Evolutionary conservation across 2,329 filamentous ascomycete genomes (phyloP).

Genomic region (Ophiostoma perfectum): DNA sequence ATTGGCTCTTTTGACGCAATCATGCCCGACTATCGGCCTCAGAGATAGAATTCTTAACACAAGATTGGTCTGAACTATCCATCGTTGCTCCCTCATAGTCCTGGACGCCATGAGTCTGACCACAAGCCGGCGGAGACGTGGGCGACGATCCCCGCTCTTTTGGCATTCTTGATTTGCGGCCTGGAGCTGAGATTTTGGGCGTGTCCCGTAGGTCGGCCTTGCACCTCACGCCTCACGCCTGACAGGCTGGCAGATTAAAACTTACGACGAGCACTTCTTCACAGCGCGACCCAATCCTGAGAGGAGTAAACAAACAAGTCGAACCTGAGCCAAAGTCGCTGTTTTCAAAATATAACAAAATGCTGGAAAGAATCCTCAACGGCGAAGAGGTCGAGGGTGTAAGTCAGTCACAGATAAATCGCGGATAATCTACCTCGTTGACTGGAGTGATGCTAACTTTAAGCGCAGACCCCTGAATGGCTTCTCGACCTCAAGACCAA

Average conservation of each 20-base stretch:
- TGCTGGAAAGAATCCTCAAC: constrained; percentile 2
- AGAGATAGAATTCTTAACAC: no score
- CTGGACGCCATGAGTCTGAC: neutral
- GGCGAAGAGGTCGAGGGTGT: constrained; percentile 6
- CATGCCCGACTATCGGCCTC: no score
- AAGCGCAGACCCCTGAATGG: neutral
- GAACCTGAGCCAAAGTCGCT: no score
- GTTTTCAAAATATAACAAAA: neutral
- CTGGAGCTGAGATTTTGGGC: neutral
- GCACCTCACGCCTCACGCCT: neutral
- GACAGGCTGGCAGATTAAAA: no score
- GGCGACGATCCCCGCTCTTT: neutral
- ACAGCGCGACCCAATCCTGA: no score
- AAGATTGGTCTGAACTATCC: no score
- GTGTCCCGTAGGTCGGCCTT: neutral
- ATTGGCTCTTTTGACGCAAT: no score
- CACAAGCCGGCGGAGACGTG: neutral
- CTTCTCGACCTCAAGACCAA: constrained; percentile 11
- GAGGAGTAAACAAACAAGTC: no score
- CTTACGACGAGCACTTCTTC: no score
- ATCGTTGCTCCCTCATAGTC: neutral
- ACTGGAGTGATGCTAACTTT: neutral
- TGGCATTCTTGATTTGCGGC: neutral
- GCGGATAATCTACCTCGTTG: no score
- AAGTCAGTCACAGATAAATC: neutral